Base-by-base conservation (phyloP, 805 yeast species). In the Candida wancherniae region DNA sequence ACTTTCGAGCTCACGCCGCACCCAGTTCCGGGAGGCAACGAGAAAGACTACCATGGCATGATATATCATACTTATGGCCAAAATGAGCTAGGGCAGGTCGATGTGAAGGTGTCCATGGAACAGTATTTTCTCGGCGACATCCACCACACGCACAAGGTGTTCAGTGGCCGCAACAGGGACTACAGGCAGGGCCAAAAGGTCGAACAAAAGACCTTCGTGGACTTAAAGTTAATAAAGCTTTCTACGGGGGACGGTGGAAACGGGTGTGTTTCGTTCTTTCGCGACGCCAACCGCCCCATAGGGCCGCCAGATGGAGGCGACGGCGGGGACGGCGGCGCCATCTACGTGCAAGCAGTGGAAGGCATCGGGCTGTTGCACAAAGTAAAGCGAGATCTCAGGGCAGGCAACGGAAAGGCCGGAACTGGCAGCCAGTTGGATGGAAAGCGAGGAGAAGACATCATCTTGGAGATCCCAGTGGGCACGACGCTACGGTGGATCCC, bases 261-360 rank as follows among this genome's bases (percentile, higher is more conserved):
- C 51, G 98, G 98, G 5, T 67, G 74, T 19, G 80, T 86, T 0
- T 82, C 97, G 0, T 92, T 92, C 57, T 72, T 80, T 37, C 67
- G 96, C 42, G 97, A 86, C 44, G 84, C 95, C 3, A 84, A 87
- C 23, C 61, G 84, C 24, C 69, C 95, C 0, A 69, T 71, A 12
- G 98, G 98, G 0, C 97, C 98, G 0, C 95, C 98, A 0, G 94
- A 88, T 56, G 98, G 98, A n/a, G 98, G 98, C 7, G 97, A 92
- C 59, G 98, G 98, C 18, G 98, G 97, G 4, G 63, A 69, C 39
- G 98, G 98, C 14, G 98, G 98, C 3, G 70, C 80, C 31, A 71
- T 92, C 3, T 90, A 81, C 51, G 75, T 92, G 2, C 84, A 80
- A 51, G 95, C 94, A 3, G 77, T 80, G 2, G 75, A 75, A 29